Evolutionary conservation across 352 stramenopile genomes (phyloP), one percentile per base, ranked within the genome.

Genomic region (Phytophthora aleatoria): DNA sequence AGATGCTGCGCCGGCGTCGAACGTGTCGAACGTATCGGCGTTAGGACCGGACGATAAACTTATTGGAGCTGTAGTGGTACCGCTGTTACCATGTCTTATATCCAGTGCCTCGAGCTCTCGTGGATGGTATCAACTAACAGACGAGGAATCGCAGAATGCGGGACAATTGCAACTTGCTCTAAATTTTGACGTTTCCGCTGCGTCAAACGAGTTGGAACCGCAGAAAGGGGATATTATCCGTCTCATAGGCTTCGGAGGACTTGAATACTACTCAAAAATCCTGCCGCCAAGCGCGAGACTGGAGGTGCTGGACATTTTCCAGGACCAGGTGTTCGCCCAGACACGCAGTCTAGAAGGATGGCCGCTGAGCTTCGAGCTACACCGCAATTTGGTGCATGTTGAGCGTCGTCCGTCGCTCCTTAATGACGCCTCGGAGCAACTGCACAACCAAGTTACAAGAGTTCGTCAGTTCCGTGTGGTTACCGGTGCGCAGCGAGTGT

Each of bases 191-290:
- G 64, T 77, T 0, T 74, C 69, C 12, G 47, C 60, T 54, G 60
- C 56, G 12, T 71, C 77, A 0, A 78, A 74, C 5, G 69, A 59
- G 2, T 41, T 89, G 38, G 71, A 80, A 42, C 79, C 76, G 3
- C 67, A 68, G 5, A 87, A 87, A 31, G 76, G 79, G 8, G 82
- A 91, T 56, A 70, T 88, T 50, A 71, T 91, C 24, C 74, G 82
- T 7, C 60, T 91, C 2, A 70, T 70, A 2, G 82, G 82, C 30
- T 91, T 87, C 64, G 79, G 82, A 26, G 82, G 82, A 41, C 69
- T 85, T 24, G 77, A 91, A 51, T 91, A 91, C 36, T 89, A 91
- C 60, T 74, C 77, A 11, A 91, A 91, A 48, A 52, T 88, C 28
- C 31, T 91, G 27, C 75, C 72, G 8, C 65, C 75, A 4, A 69